Evolutionary conservation across 1,139 yeast genomes (phyloP), one percentile per base, ranked within the genome.

Genomic region (Geotrichum aggregatum): DNA sequence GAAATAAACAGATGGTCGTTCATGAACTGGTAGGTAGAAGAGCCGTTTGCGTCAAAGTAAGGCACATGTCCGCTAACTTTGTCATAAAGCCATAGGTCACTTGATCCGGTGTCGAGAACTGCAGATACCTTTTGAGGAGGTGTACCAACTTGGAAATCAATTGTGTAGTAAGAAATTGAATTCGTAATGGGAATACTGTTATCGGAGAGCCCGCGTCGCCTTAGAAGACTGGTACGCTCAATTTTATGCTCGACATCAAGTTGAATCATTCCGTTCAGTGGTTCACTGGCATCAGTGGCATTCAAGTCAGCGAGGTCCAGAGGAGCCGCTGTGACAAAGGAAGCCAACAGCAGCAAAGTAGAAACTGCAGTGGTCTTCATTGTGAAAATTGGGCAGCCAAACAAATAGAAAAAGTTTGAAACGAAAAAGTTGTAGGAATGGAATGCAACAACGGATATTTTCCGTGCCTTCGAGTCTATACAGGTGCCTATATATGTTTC

Each of bases 71-170:
- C 60, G 13, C 61, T 65, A 18, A 61, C 59, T 1, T 69, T 65
- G 21, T 68, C 67, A 56, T 65, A 64, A 41, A 75, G 66, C 79
- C 79, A 75, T 52, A 75, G 60, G 57, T 75, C 78, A 34, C 75
- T 63, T 11, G 77, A 72, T 7, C 78, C 78, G 2, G 79, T 76
- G 58, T 76, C 79, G 21, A 76, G 60, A 43, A 75, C 62, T 21
- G 74, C 72, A 26, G 61, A 60, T 44, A 72, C 66, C 24, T 56
- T 47, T 56, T 73, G 76, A 1, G 64, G 57, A 3, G 77, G 75
- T 3, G 73, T 68, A 1, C 79, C 79, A 7, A 73, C 64, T n/a
- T 67, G 63, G 31, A 80, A 61, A 19, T 69, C 66, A 21, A 67
- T 60, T 11, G 63, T 60, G 50, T 66, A 68, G 24, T 31, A 53